Percentiles rank a stretch among this genome's conserved stretches.
Conservation (phyloP, 164 flowering plant genomes). For the Saururus chinensis region DNA sequence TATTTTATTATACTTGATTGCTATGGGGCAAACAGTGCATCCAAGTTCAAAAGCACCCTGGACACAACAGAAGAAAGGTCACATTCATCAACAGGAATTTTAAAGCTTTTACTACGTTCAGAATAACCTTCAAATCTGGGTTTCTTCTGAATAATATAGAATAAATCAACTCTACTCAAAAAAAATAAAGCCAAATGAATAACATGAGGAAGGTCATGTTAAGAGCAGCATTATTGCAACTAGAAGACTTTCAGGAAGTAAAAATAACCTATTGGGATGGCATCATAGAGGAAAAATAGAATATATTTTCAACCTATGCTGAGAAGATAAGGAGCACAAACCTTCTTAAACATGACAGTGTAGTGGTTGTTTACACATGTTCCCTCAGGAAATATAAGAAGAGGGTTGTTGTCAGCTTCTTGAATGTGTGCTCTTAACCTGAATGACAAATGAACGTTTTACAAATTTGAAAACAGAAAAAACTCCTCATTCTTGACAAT, state of each 20-base stretch:
- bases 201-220: not conserved
- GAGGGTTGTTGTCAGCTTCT: slow-evolving; percentile 81
- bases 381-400: slow-evolving; percentile 99
- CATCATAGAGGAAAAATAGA: not conserved
- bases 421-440: slow-evolving; percentile 85
- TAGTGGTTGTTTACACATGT: slow-evolving; percentile 97
- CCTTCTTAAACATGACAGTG: slow-evolving; percentile 98
- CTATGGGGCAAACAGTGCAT: slow-evolving; percentile 91
- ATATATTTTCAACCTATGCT: not conserved
- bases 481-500: not conserved
- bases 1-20: slow-evolving; percentile 96
- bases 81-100: not conserved
- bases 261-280: not conserved
- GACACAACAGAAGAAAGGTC: not conserved
- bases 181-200: not conserved
- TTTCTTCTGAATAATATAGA: no score
- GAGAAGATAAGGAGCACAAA: slow-evolving; percentile 6
- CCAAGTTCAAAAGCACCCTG: slow-evolving; percentile 97
- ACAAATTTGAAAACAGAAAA: not conserved
- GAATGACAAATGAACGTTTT: slow-evolving; percentile 12
- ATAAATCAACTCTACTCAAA: not conserved
- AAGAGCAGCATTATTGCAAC: not conserved
- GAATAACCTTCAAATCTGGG: no score
- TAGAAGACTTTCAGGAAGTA: not conserved
- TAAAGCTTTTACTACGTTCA: no score